Conservation (phyloP, 2,329 filamentous ascomycete genomes). For the Fusarium anthophilum region DNA sequence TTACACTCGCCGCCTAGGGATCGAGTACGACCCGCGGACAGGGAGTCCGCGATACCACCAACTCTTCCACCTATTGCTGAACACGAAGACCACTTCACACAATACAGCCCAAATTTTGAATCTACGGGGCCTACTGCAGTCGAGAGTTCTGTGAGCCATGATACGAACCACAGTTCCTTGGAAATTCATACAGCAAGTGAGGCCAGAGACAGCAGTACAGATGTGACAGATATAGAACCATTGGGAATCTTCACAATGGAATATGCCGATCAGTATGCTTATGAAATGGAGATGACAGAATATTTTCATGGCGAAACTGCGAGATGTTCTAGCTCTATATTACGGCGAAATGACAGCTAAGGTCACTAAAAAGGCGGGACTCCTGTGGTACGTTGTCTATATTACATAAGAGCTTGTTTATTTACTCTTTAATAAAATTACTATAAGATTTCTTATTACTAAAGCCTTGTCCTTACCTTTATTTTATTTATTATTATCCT, state of each 20-base stretch:
- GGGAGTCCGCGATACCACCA: not conserved
- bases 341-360: too few relatives aligned
- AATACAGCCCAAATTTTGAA: not conserved
- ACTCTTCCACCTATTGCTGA: rapidly evolving
- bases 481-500: too few relatives aligned
- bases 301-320: not conserved
- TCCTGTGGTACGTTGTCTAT: too few relatives aligned
- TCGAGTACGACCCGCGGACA: rapidly evolving
- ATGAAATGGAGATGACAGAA: not conserved
- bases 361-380: too few relatives aligned
- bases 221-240: not conserved
- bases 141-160: not conserved
- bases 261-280: not conserved
- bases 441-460: rapidly evolving
- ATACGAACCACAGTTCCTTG: not conserved
- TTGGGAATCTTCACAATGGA: not conserved
- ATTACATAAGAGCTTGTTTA: too few relatives aligned
- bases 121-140: not conserved
- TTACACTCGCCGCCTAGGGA: not conserved
- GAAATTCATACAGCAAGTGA: not conserved
- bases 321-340: not conserved
- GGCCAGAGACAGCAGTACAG: not conserved
- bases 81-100: not conserved
- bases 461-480: too few relatives aligned
- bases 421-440: too few relatives aligned